phyloP scores from a whole-genome alignment of 2,329 filamentous ascomycete species.

The Paraphaeosphaeria minitans region DNA sequence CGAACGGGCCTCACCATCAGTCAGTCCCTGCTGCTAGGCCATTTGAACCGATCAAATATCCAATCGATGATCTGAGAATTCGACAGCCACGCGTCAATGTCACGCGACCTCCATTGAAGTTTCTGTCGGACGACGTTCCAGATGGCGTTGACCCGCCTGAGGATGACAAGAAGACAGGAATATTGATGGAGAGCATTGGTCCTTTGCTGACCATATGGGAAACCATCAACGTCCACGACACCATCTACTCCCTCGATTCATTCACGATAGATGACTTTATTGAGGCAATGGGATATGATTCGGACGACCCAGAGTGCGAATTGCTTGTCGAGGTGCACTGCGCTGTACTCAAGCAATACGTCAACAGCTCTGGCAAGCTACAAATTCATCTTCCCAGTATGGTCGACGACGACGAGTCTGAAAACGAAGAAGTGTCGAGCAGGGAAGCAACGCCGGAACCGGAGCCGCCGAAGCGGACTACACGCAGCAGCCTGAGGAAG shows the following conservation, averaged over 20 bases:
- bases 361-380: conserved; percentile 79
- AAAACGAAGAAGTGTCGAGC: conserved; percentile 57
- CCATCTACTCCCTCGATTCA: conserved; percentile 90
- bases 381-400: conserved; percentile 79
- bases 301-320: conserved; percentile 75
- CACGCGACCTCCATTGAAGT: conserved; percentile 77
- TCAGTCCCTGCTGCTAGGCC: conserved; percentile 51
- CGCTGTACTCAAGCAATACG: conserved; percentile 83
- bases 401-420: conserved; percentile 47
- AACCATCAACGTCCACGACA: conserved; percentile 96
- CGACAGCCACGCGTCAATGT: conserved; percentile 66
- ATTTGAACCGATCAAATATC: conserved; percentile 78
- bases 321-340: conserved; percentile 91
- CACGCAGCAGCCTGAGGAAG: conserved; percentile 84
- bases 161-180: conserved; percentile 53
- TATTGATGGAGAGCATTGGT: conserved; percentile 85
- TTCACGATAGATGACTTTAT: conserved; percentile 98
- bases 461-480: conserved; percentile 75
- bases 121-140: conserved; percentile 68
- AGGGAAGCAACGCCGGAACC: conserved; percentile 56
- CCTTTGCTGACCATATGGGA: conserved; percentile 91
- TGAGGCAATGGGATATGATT: conserved; percentile 80
- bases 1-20: not conserved
- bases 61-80: conserved; percentile 90
- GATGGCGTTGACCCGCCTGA: conserved; percentile 45